phyloP scores from a whole-genome alignment of 2,329 filamentous ascomycete species.

The Phialophora chinensis region DNA sequence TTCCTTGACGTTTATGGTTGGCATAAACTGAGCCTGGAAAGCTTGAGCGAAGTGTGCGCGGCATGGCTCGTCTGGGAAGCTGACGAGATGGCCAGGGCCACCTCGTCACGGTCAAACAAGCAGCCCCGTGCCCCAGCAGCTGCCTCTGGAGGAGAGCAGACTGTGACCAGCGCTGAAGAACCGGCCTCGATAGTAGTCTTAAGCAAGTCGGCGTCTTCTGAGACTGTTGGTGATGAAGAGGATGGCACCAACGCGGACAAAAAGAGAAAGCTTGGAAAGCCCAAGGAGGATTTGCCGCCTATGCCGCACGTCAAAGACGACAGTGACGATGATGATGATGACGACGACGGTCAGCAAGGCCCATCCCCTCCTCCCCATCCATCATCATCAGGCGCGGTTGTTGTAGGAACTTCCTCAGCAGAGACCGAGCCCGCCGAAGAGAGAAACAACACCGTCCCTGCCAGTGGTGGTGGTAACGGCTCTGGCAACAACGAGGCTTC shows the following conservation, averaged over 20 bases:
- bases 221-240: background rate
- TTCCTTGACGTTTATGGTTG: background rate
- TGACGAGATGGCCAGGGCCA: background rate
- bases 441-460: background rate
- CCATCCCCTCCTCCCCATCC: background rate
- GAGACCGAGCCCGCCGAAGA: background rate
- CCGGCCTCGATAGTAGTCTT: background rate
- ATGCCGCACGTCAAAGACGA: background rate
- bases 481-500: background rate
- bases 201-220: background rate
- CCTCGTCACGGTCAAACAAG: background rate
- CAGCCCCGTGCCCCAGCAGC: background rate
- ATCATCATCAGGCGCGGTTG: background rate
- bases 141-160: background rate
- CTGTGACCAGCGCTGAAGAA: background rate
- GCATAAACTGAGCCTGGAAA: background rate
- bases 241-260: constrained; percentile 2
- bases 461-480: background rate
- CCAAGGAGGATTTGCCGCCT: background rate
- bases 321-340: background rate
- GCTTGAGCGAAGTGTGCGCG: background rate
- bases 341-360: background rate
- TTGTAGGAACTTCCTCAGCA: background rate
- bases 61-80: background rate
- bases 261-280: background rate